Percentiles rank a stretch among this genome's conserved stretches.
Evolutionary conservation across 1,284 basidiomycete genomes (phyloP).

Genomic region (Fomitiporia mediterranea): DNA sequence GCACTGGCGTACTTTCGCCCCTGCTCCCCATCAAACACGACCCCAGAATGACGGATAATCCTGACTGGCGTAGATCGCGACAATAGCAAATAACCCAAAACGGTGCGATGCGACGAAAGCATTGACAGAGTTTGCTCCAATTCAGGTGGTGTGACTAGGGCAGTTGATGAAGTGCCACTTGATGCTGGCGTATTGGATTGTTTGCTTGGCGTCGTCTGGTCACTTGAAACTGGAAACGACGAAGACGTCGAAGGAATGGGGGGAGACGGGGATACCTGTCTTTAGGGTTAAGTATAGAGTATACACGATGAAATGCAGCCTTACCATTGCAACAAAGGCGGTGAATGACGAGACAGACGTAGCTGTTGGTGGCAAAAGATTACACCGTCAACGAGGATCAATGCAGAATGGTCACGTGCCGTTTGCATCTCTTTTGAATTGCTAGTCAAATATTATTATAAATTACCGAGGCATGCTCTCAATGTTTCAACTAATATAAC

Average conservation of each 20-base stretch:
- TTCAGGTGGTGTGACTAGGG: conserved; percentile 40
- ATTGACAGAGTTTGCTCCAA: conserved; percentile 74
- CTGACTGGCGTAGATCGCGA: conserved; percentile 58
- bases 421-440: too few species aligned
- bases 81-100: conserved; percentile 84
- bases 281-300: too few species aligned
- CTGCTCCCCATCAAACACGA: conserved; percentile 84
- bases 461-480: too few species aligned
- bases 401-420: too few species aligned
- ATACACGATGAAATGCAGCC: too few species aligned
- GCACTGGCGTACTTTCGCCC: conserved; percentile 76
- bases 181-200: not conserved
- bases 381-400: too few species aligned
- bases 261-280: not conserved
- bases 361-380: too few species aligned
- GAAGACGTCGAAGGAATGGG: conserved; percentile 8
- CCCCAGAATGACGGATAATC: conserved; percentile 80
- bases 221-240: conserved; percentile 6
- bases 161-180: conserved; percentile 1
- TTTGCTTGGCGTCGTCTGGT: not conserved
- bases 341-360: too few species aligned
- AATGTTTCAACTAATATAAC: too few species aligned
- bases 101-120: conserved; percentile 77
- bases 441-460: too few species aligned
- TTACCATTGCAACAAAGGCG: not conserved